phyloP scores from a whole-genome alignment of 805 yeast species.

The Barnettozyma salicaria region DNA sequence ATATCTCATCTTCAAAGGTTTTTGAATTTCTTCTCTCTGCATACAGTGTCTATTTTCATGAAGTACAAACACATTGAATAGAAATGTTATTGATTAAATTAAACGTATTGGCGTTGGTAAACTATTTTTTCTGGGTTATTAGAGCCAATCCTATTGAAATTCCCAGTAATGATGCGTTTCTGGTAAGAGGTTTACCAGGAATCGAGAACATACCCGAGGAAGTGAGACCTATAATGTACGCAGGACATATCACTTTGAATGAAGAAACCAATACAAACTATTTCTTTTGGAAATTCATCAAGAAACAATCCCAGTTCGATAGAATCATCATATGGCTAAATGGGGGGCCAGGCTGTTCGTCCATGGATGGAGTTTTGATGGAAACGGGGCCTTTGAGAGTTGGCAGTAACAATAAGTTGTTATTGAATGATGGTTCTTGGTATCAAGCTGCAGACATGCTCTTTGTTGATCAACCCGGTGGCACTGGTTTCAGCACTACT shows the following conservation, averaged over 20 bases:
- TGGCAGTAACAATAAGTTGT: constrained; percentile 36
- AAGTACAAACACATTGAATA: not conserved
- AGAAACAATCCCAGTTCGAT: constrained; percentile 21
- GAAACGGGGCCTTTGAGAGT: constrained; percentile 88
- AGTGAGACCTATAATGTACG: constrained; percentile 37
- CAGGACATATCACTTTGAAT: constrained; percentile 32
- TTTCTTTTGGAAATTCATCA: constrained; percentile 27
- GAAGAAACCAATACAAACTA: constrained; percentile 18
- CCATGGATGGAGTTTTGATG: constrained; percentile 94
- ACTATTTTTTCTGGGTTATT: not conserved
- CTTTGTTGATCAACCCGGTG: constrained; percentile 91
- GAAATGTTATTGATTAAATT: not conserved
- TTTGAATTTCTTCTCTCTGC: too few species aligned
- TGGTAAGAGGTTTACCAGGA: constrained; percentile 22
- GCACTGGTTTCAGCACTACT: constrained; percentile 81
- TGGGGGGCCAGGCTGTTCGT: constrained; percentile 98
- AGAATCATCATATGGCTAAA: constrained; percentile 80
- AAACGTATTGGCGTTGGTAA: not conserved
- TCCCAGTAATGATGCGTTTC: constrained; percentile 11
- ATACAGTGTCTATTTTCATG: too few species aligned
- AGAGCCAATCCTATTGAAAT: constrained; percentile 16
- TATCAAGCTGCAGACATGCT: constrained; percentile 69
- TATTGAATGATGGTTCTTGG: constrained; percentile 75
- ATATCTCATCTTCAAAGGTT: too few species aligned
- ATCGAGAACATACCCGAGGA: constrained; percentile 13